Conservation (phyloP, 495 filamentous ascomycete species). For the Lophiostoma macrostomum region DNA sequence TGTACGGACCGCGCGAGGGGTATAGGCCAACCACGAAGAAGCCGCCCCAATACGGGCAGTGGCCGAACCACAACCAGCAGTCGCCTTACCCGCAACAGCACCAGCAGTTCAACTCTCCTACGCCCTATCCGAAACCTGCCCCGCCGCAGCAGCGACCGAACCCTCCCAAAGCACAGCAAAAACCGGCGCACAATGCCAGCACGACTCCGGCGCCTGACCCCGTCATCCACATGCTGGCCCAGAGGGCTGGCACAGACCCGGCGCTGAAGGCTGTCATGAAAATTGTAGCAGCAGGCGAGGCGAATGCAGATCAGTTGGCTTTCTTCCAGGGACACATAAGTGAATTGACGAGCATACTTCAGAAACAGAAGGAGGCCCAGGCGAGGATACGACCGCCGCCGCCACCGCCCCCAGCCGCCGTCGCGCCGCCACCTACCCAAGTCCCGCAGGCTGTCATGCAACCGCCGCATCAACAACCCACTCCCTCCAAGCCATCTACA, state of each 20-base stretch:
- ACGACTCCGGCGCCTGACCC: slow-evolving; percentile 62
- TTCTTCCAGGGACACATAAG: slow-evolving; percentile 92
- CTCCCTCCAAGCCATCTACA: slow-evolving; percentile 3
- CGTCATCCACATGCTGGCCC: slow-evolving; percentile 91
- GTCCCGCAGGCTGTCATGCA: too few relatives aligned
- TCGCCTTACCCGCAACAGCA: slow-evolving; percentile 21
- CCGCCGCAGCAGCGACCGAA: slow-evolving; percentile 23
- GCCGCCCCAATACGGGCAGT: slow-evolving; percentile 18
- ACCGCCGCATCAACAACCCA: slow-evolving; percentile 2
- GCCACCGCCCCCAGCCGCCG: slow-evolving; percentile 14
- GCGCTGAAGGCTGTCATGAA: slow-evolving; percentile 95
- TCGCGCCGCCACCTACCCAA: slow-evolving; percentile 7
- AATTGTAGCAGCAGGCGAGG: slow-evolving; percentile 84
- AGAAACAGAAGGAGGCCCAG: slow-evolving; percentile 37
- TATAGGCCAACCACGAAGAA: slow-evolving; percentile 29
- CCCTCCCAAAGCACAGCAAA: slow-evolving; percentile 15
- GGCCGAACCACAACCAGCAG: slow-evolving; percentile 28
- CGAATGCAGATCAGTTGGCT: slow-evolving; percentile 72
- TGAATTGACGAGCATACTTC: slow-evolving; percentile 68
- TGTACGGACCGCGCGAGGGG: slow-evolving; percentile 79
- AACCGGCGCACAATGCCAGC: neutral
- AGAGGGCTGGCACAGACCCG: slow-evolving; percentile 77
- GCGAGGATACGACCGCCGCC: slow-evolving; percentile 14
- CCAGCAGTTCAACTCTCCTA: slow-evolving; percentile 10
- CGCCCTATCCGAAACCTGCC: slow-evolving; percentile 7